These are phyloP conservation scores for Microsporum canis DNA, from an alignment of 2,329 filamentous ascomycete species.

Conservation along the genomic window DNA sequence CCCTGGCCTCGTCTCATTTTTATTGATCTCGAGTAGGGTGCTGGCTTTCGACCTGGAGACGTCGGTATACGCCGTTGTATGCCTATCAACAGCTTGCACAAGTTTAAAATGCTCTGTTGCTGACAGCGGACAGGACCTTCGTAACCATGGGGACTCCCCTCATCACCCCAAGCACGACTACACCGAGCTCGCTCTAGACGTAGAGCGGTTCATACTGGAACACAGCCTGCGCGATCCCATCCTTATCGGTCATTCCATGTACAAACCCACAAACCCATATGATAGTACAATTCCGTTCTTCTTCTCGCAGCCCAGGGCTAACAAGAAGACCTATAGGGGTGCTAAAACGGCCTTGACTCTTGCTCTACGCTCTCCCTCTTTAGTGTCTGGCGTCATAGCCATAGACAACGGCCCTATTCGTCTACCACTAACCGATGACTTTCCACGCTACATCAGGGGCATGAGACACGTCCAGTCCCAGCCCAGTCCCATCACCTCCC, in stretches of 20 bases:
- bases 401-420: slow-evolving; percentile 18
- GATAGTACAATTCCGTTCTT: background rate
- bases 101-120: background rate
- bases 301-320: background rate
- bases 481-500: slow-evolving; percentile 48
- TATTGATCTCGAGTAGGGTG: background rate
- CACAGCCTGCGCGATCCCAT: slow-evolving; percentile 12
- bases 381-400: slow-evolving; percentile 17
- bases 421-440: slow-evolving; percentile 14
- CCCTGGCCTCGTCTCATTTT: background rate
- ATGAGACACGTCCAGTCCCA: slow-evolving; percentile 69
- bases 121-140: background rate
- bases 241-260: slow-evolving; percentile 9
- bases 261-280: background rate
- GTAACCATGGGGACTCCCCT: slow-evolving; percentile 6
- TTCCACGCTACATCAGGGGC: slow-evolving; percentile 52
- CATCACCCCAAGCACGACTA: slow-evolving; percentile 17
- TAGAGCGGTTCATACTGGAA: slow-evolving; percentile 16
- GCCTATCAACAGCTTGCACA: background rate
- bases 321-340: background rate
- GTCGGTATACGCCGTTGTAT: slow-evolving; percentile 4
- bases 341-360: slow-evolving; percentile 18
- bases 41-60: slow-evolving; percentile 2
- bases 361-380: slow-evolving; percentile 15
- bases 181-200: slow-evolving; percentile 18